Evolutionary conservation across 2,329 filamentous ascomycete species (phyloP).

Genomic region (Fusarium luffae): DNA sequence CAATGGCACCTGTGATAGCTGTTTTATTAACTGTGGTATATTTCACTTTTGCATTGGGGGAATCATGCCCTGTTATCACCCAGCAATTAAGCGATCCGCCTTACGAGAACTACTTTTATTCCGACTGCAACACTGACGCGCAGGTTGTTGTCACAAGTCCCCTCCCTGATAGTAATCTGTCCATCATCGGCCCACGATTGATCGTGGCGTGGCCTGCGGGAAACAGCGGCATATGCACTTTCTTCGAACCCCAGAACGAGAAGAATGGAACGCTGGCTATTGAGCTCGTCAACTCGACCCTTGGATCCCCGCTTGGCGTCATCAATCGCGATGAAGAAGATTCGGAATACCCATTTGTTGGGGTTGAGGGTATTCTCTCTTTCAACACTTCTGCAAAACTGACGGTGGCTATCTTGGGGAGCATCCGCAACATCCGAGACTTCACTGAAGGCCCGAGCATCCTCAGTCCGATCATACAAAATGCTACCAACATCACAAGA

Average conservation of each 20-base stretch:
- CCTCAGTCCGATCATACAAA: conserved; percentile 64
- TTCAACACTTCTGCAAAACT: conserved; percentile 69
- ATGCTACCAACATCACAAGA: conserved; percentile 58
- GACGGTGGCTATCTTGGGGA: conserved; percentile 68
- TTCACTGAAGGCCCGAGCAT: conserved; percentile 68
- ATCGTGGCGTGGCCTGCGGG: conserved; percentile 73
- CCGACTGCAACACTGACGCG: conserved; percentile 68
- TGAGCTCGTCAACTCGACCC: conserved; percentile 61
- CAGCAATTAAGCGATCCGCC: conserved; percentile 63
- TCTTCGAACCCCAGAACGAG: conserved; percentile 65
- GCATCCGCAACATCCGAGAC: conserved; percentile 71
- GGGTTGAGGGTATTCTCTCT: conserved; percentile 63
- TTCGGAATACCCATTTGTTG: conserved; percentile 57
- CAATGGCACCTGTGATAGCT: background rate
- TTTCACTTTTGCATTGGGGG: background rate
- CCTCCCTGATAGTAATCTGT: conserved; percentile 62
- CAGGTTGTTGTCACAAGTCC: conserved; percentile 72
- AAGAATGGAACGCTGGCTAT: conserved; percentile 65
- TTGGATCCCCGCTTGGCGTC: conserved; percentile 57
- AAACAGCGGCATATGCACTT: conserved; percentile 69
- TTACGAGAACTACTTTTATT: conserved; percentile 74
- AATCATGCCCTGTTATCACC: background rate
- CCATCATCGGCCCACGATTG: conserved; percentile 67
- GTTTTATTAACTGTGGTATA: background rate
- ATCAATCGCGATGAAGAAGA: conserved; percentile 52